These are phyloP conservation scores for Yamadazyma kitorensis DNA, from an alignment of 805 yeast genomes.

Conservation along the genomic window DNA sequence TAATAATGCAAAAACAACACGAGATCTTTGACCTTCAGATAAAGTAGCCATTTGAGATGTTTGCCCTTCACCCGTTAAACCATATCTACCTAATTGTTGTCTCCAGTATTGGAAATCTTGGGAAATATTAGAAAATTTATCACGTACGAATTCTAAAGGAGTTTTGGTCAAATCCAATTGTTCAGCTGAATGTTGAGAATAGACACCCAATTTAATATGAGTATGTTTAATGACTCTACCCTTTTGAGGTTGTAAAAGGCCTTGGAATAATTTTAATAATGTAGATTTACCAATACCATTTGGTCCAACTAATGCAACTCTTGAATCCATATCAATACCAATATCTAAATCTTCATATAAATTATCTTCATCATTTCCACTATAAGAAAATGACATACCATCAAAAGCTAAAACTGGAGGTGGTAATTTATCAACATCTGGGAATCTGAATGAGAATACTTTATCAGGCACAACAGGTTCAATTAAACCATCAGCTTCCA, in stretches of 20 bases:
- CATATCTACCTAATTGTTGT: slow-evolving; percentile 95
- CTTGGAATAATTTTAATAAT: slow-evolving; percentile 93
- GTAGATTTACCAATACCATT: slow-evolving; percentile 99
- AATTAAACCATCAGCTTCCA: slow-evolving; percentile 98
- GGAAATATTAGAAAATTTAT: slow-evolving; percentile 82
- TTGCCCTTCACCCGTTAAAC: slow-evolving; percentile 98
- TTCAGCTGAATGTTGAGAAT: slow-evolving; percentile 98
- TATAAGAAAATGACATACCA: slow-evolving; percentile 89
- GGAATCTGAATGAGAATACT: slow-evolving; percentile 91
- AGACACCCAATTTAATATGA: slow-evolving; percentile 96
- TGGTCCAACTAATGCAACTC: slow-evolving; percentile 97
- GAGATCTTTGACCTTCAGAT: slow-evolving; percentile 98
- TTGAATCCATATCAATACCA: slow-evolving; percentile 99
- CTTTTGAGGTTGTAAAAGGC: slow-evolving; percentile 80
- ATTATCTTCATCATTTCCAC: slow-evolving; percentile 78
- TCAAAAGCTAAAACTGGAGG: slow-evolving; percentile 98
- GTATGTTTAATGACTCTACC: slow-evolving; percentile 98
- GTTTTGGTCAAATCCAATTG: slow-evolving; percentile 94
- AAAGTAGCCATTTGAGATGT: slow-evolving; percentile 98
- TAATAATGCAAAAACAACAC: slow-evolving; percentile 95
- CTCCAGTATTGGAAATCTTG: slow-evolving; percentile 99
- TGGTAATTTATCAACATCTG: slow-evolving; percentile 94
- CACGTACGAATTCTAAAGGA: slow-evolving; percentile 95
- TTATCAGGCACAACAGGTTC: slow-evolving; percentile 90
- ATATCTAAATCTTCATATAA: slow-evolving; percentile 88